These are phyloP conservation scores for Coccinonectria pachysandricola DNA, from an alignment of 2,329 filamentous ascomycete genomes.

Conservation along the genomic window DNA sequence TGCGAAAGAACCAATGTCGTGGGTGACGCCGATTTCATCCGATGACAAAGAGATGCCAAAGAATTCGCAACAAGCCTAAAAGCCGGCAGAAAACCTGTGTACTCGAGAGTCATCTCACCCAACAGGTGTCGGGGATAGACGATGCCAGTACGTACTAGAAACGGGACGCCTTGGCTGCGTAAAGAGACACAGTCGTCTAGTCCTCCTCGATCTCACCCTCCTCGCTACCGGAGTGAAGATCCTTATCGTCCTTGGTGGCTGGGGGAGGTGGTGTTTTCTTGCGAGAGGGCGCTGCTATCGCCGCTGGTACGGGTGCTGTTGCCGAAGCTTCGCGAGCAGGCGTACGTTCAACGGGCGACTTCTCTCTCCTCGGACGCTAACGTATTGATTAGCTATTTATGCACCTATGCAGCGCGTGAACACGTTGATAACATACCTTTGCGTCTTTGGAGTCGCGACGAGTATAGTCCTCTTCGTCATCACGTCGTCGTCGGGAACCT, in stretches of 20 bases:
- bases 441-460: slow-evolving; percentile 55
- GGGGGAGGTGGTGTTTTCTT: slow-evolving; percentile 42
- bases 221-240: slow-evolving; percentile 69
- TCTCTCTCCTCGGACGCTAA: slow-evolving; percentile 50
- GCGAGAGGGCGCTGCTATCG: slow-evolving; percentile 39
- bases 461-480: slow-evolving; percentile 63
- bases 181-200: slow-evolving; percentile 22
- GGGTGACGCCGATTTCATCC: slow-evolving; percentile 8
- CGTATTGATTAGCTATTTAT: slow-evolving; percentile 19
- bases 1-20: slow-evolving; percentile 7
- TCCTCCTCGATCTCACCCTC: slow-evolving; percentile 96
- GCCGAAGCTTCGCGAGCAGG: slow-evolving; percentile 41
- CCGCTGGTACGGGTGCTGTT: no score
- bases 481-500: slow-evolving; percentile 61
- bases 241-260: slow-evolving; percentile 27
- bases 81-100: slow-evolving; percentile 13
- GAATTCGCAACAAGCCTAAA: background rate
- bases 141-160: slow-evolving; percentile 20
- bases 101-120: slow-evolving; percentile 20
- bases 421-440: slow-evolving; percentile 50
- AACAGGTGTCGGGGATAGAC: slow-evolving; percentile 13
- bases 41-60: slow-evolving; percentile 1
- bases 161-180: slow-evolving; percentile 8
- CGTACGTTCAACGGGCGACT: slow-evolving; percentile 50
- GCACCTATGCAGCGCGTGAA: no score